phyloP scores from a whole-genome alignment of 1,139 yeast species.

The Blastobotrys petasosporus region DNA sequence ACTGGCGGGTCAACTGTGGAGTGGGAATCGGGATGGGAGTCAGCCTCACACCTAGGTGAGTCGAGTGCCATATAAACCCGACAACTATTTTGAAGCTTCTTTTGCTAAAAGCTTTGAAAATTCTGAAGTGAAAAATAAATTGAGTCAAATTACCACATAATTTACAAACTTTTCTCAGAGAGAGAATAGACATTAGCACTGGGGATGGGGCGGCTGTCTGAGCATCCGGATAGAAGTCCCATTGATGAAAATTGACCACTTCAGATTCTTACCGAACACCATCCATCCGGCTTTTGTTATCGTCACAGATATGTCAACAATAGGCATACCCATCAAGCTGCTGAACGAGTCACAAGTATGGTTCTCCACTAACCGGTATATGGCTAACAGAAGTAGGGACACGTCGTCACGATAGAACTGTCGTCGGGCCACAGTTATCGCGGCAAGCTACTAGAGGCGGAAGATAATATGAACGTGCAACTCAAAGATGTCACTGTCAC shows the following conservation, averaged over 20 bases:
- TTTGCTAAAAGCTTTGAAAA: no score
- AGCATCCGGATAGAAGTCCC: no score
- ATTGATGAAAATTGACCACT: conserved; percentile 1
- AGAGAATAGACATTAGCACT: no score
- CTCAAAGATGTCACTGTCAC: conserved; percentile 78
- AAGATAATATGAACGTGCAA: conserved; percentile 92
- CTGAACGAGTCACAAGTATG: conserved; percentile 72
- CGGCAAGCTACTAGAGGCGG: conserved; percentile 73
- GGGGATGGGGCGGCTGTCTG: no score
- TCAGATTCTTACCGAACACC: background rate
- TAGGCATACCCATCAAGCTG: conserved; percentile 80
- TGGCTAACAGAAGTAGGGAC: conserved; percentile 50
- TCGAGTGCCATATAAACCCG: no score
- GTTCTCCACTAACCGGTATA: conserved; percentile 5
- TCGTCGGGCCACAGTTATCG: conserved; percentile 82
- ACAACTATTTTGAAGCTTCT: no score
- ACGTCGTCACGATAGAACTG: conserved; percentile 74
- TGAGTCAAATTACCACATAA: no score
- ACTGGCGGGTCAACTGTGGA: no score
- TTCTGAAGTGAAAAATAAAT: no score
- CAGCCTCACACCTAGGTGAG: no score
- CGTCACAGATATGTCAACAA: conserved; percentile 5
- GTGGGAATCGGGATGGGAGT: no score
- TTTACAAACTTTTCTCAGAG: no score
- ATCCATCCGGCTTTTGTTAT: background rate